Base-by-base conservation (phyloP, 805 yeast species). In the Metschnikowia borealis region DNA sequence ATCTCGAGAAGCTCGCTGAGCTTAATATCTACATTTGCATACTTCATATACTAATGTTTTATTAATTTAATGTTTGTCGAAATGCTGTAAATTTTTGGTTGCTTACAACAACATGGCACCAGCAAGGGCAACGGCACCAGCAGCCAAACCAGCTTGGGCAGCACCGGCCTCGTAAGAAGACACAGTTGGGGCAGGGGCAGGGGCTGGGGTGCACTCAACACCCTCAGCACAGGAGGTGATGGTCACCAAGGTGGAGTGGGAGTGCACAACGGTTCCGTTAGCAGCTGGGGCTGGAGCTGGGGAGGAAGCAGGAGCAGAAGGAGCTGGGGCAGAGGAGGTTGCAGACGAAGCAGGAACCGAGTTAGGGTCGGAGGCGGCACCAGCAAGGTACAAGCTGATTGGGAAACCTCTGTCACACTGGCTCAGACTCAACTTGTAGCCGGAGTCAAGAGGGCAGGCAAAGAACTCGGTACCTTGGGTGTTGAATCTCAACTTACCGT, bases 251-350 rank as follows among this genome's bases (percentile, higher is more conserved):
- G 69, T 49, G 67, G 67, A 53, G 49, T 52, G 53, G 20, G 36
- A 11, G 37, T 47, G 42, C 49, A 64, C 47, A 50, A 60, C 54
- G 47, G 57, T 23, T 51, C 61, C 38, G 60, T 55, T 47, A 51
- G 60, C 60, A 40, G 61, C 60, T 33, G 68, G 66, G 5, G 58
- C 62, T 33, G 68, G 66, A 3, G 58, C 62, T 26, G 55, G 55
- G 45, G 67, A 61, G 39, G 70, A 58, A 47, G 62, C 62, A 13
- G 63, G 58, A 48, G 62, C 47, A 54, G 63, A 39, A 43, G 62
- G 46, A 54, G 63, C 57, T 57, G 68, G 51, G 62, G 68, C 51
- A 62, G 62, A 46, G 55, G 49, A 57, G 58, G 41, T 29, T n/a
- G 31, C 41, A 20, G 31, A 21, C 8, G 41, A 20, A 21, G 45